Conservation (phyloP, 148 eudicot genomes). For the Talinum fruticosum region DNA sequence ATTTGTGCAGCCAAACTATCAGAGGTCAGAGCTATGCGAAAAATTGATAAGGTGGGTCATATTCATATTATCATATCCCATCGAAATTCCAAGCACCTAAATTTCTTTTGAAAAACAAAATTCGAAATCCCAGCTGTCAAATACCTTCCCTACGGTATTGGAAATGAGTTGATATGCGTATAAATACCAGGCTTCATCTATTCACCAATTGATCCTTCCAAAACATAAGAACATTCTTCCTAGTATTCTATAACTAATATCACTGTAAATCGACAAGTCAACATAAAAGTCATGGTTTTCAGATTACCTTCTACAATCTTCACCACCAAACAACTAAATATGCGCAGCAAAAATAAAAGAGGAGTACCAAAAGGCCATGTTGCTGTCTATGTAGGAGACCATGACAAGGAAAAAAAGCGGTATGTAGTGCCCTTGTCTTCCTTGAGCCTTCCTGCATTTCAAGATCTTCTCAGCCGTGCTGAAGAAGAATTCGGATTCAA, state of each 20-base stretch:
- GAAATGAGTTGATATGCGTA: background rate
- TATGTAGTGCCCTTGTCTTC: slow-evolving; percentile 28
- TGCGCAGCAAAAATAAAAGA: background rate
- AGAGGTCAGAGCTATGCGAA: background rate
- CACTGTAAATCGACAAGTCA: background rate
- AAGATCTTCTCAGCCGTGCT: slow-evolving; percentile 36
- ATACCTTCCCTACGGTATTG: background rate
- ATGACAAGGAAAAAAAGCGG: slow-evolving; percentile 10
- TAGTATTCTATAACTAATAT: background rate
- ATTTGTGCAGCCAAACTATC: background rate
- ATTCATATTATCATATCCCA: background rate
- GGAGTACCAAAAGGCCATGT: slow-evolving; percentile 52
- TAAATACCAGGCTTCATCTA: background rate
- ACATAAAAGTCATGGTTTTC: background rate
- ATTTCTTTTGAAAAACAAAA: background rate
- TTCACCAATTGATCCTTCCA: background rate
- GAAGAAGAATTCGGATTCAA: slow-evolving; percentile 62
- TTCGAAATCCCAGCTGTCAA: background rate
- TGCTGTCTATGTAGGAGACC: slow-evolving; percentile 53
- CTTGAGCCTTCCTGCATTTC: slow-evolving; percentile 52
- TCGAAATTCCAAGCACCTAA: background rate
- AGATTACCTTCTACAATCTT: background rate
- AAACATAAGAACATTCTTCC: background rate
- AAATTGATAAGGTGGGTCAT: background rate
- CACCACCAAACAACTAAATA: background rate